Percentiles rank a stretch among this genome's conserved stretches.
Evolutionary conservation across 1,284 basidiomycete genomes (phyloP).

Genomic region (Leccinum angustisporum): DNA sequence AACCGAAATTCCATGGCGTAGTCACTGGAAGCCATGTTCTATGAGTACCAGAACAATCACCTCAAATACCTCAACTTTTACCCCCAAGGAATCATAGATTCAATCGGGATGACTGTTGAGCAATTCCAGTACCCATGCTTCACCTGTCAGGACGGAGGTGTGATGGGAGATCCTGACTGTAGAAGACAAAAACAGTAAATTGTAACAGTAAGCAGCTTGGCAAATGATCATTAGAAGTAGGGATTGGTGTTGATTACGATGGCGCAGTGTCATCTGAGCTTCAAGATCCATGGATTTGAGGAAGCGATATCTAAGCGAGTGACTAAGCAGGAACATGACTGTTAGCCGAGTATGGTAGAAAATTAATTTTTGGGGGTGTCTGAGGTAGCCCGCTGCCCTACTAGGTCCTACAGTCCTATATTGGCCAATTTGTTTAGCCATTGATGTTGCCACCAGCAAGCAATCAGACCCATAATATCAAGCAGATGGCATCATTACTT

Average conservation of each 20-base stretch:
- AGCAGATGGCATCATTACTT: too few species aligned
- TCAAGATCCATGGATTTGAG: background rate
- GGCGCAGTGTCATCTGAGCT: background rate
- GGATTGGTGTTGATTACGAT: background rate
- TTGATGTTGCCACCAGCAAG: too few species aligned
- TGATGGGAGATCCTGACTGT: background rate
- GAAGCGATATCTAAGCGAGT: background rate
- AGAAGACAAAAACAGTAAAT: background rate
- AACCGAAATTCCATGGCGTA: background rate
- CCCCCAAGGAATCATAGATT: background rate
- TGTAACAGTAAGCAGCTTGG: background rate
- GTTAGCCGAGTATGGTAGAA: too few species aligned
- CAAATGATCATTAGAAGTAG: background rate
- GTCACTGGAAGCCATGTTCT: background rate
- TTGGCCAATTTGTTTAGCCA: too few species aligned
- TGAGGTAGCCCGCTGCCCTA: too few species aligned
- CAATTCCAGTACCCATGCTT: too few species aligned
- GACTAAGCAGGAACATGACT: background rate
- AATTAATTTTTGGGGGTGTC: too few species aligned
- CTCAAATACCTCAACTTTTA: background rate
- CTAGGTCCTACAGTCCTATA: too few species aligned
- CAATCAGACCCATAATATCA: too few species aligned
- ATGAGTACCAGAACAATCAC: background rate
- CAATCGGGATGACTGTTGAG: conserved; percentile 3
- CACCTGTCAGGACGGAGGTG: background rate